phyloP scores from a whole-genome alignment of 129 eudicot species.

The Flaveria trinervia region DNA sequence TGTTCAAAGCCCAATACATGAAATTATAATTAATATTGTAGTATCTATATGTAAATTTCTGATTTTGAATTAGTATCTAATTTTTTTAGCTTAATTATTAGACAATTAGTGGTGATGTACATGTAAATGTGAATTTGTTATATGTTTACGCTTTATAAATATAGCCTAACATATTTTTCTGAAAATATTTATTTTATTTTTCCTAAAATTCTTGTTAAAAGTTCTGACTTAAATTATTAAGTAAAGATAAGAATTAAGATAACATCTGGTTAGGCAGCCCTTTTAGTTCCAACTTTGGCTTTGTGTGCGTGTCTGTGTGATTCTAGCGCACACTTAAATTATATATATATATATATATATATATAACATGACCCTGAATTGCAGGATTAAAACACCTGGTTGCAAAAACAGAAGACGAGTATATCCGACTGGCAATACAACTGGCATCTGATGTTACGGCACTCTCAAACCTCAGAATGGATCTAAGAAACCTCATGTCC shows the following conservation, averaged over 20 bases:
- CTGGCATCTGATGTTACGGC: conserved; percentile 71
- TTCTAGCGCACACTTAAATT: neutral
- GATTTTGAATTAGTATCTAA: neutral
- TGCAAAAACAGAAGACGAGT: conserved; percentile 87
- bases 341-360: no score
- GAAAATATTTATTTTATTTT: no score
- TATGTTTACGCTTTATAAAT: neutral
- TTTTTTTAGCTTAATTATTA: neutral
- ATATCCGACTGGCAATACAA: conserved; percentile 67
- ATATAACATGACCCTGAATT: conserved; percentile 8
- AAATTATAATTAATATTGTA: neutral
- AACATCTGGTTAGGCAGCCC: neutral
- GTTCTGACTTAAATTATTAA: neutral
- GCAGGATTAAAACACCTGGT: conserved; percentile 71
- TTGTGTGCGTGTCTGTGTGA: neutral
- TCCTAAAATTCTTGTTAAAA: neutral
- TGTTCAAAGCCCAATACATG: neutral
- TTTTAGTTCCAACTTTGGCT: neutral
- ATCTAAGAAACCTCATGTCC: conserved; percentile 77
- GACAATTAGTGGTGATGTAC: neutral
- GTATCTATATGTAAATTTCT: neutral
- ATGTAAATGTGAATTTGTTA: neutral
- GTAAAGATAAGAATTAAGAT: neutral
- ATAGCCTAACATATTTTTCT: no score
- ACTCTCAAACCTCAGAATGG: conserved; percentile 73